Evolutionary conservation across 2,329 filamentous ascomycete species (phyloP), one percentile per base, ranked within the genome.

Genomic region (Penicillium corylophilum): DNA sequence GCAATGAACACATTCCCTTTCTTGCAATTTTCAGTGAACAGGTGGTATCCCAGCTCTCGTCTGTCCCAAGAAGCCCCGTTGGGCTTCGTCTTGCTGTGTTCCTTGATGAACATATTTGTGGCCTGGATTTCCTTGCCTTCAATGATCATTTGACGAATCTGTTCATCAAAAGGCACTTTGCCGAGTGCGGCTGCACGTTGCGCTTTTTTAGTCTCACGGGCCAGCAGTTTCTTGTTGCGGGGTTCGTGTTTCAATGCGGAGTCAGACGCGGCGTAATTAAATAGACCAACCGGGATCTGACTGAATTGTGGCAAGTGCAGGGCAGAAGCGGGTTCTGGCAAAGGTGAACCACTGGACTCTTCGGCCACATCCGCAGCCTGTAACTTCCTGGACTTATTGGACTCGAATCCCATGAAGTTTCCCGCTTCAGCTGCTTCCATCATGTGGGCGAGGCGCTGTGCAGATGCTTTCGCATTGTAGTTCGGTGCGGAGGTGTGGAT

Each of bases 351-450:
- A 13, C 16, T 44, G 31, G 23, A 18, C 26, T 48, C n/a, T 18
- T 50, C 55, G 24, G 41, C 24, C 29, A 51, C 41, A 16, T 39
- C 44, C 13, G 49, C 36, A 36, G 36, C 35, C 42, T 44, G 29
- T 26, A 46, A 45, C 35, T 65, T 61, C 47, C 65, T 59, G 49
- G 63, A 51, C 41, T 69, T 71, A 56, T 71, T 60, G 18, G 71
- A 71, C 9, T 68, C 69, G 42, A 74, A 44, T 0, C 73, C 71
- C 49, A 69, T 65, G 38, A 75, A 75, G 20, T 76, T 72, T 1
- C 72, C 74, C 2, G 70, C 69, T 51, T 76, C 74, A 2, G 74
- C 74, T 3, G 73, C 72, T 42, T 74, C 72, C 55, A 76, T 72
- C 71, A 76, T 75, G 10, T 64, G 62, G 6, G 69, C 66, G 9